Conservation (phyloP, 768 basidiomycete genomes). For the Zangia roseola region DNA sequence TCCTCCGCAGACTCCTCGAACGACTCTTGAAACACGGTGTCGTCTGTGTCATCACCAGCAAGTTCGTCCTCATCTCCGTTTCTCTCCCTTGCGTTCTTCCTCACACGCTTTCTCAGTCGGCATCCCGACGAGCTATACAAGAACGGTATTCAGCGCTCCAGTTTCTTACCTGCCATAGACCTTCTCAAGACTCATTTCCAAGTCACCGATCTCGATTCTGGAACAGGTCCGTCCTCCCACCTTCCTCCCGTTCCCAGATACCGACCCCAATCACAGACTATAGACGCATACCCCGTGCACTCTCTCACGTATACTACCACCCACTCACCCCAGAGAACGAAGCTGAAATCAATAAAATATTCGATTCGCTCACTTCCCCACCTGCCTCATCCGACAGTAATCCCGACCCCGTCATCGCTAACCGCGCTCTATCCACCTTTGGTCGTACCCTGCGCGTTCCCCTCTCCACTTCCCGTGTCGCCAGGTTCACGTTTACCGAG, state of each 20-base stretch:
- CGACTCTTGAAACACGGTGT: conserved; percentile 85
- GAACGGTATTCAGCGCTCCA: conserved; percentile 95
- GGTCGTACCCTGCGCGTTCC: conserved; percentile 81
- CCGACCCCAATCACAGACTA: conserved; percentile 61
- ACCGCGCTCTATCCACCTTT: conserved; percentile 81
- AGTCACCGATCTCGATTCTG: conserved; percentile 93
- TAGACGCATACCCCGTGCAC: conserved; percentile 85
- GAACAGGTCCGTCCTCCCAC: conserved; percentile 60
- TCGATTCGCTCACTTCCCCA: conserved; percentile 60
- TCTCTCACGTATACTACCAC: conserved; percentile 92
- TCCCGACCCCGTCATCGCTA: conserved; percentile 50
- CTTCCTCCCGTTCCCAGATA: not conserved
- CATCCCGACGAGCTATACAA: conserved; percentile 97
- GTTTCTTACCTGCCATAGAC: conserved; percentile 94
- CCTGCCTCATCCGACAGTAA: conserved; percentile 36
- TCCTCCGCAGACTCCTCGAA: conserved; percentile 86
- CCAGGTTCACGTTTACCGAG: conserved; percentile 82
- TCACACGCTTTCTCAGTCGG: conserved; percentile 53
- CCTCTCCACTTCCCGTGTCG: conserved; percentile 74
- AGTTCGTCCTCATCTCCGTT: conserved; percentile 58
- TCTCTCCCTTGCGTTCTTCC: not conserved
- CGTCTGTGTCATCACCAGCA: conserved; percentile 94
- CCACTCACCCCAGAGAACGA: conserved; percentile 68
- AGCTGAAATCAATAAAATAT: conserved; percentile 81
- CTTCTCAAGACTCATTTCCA: conserved; percentile 84